Conservation (phyloP, 2,329 filamentous ascomycete genomes). For the Penicillium brevicompactum region DNA sequence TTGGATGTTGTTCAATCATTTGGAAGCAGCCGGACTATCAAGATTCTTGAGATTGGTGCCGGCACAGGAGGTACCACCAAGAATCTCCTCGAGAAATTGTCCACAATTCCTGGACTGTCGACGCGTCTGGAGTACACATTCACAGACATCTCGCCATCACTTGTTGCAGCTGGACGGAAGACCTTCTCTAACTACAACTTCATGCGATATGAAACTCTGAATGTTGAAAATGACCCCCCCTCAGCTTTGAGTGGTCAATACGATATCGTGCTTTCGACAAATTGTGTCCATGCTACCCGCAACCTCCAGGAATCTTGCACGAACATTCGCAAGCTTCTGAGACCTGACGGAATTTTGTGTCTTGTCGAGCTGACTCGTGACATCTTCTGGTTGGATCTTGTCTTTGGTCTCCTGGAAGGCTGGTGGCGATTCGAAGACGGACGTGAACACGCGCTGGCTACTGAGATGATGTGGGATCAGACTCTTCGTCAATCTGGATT, state of each 20-base stretch:
- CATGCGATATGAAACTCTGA: conserved; percentile 8
- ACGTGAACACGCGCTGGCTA: conserved; percentile 23
- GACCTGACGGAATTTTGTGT: conserved; percentile 26
- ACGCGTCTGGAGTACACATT: conserved; percentile 36
- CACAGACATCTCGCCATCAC: conserved; percentile 34
- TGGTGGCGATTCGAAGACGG: conserved; percentile 41
- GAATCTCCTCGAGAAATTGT: conserved; percentile 23
- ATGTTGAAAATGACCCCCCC: conserved; percentile 16
- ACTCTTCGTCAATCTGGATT: conserved; percentile 12
- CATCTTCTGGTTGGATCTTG: conserved; percentile 34
- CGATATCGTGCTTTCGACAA: conserved; percentile 31
- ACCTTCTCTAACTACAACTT: conserved; percentile 11
- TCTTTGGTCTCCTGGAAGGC: conserved; percentile 37
- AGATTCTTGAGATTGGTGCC: conserved; percentile 42
- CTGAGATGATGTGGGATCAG: conserved; percentile 21
- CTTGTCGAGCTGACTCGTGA: conserved; percentile 32
- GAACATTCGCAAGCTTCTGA: conserved; percentile 26
- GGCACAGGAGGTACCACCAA: conserved; percentile 28
- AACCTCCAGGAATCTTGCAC: conserved; percentile 11
- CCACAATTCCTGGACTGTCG: conserved; percentile 12
- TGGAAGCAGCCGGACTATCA: conserved; percentile 17
- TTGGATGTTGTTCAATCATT: not conserved
- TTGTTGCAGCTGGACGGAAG: conserved; percentile 30
- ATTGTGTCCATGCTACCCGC: conserved; percentile 35
- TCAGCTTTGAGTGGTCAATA: conserved; percentile 7